Evolutionary conservation across 495 filamentous ascomycete genomes (phyloP).

Genomic region (Hyaloscypha hepaticicola): DNA sequence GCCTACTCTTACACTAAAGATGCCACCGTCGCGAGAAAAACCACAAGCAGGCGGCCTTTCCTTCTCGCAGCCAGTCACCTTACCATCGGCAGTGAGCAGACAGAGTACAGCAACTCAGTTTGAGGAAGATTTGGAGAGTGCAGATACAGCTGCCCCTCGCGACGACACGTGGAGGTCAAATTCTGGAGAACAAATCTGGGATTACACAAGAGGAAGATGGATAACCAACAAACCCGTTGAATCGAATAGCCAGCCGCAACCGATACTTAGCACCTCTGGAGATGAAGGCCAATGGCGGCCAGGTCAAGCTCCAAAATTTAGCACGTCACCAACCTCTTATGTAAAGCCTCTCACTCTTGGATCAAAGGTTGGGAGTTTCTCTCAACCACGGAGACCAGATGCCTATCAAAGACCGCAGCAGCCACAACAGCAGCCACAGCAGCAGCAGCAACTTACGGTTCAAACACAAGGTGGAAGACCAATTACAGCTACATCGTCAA

Average conservation of each 20-base stretch:
- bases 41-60: slow-evolving; percentile 25
- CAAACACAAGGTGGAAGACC: slow-evolving; percentile 6
- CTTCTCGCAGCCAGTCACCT: slow-evolving; percentile 14
- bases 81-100: slow-evolving; percentile 12
- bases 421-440: slow-evolving; percentile 10
- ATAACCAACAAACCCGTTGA: slow-evolving; percentile 13
- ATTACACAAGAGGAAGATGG: slow-evolving; percentile 10
- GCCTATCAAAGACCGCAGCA: slow-evolving; percentile 9
- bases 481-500: slow-evolving; percentile 18
- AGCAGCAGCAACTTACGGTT: slow-evolving; percentile 9
- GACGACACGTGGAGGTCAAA: slow-evolving; percentile 16
- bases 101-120: slow-evolving; percentile 31
- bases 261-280: neutral
- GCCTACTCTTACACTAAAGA: slow-evolving; percentile 25
- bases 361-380: slow-evolving; percentile 25
- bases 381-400: slow-evolving; percentile 23
- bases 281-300: slow-evolving; percentile 10
- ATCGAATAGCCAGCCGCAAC: slow-evolving; percentile 2
- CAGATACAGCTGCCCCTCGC: slow-evolving; percentile 16
- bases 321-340: slow-evolving; percentile 4
- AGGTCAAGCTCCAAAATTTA: neutral
- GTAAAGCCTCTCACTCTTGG: slow-evolving; percentile 10
- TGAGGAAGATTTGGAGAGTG: slow-evolving; percentile 27
- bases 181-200: slow-evolving; percentile 15
- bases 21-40: slow-evolving; percentile 19